Percentiles rank a stretch among this genome's conserved stretches.
phyloP scores from a whole-genome alignment of 108 stramenopile species.

The Parmales sp. region DNA sequence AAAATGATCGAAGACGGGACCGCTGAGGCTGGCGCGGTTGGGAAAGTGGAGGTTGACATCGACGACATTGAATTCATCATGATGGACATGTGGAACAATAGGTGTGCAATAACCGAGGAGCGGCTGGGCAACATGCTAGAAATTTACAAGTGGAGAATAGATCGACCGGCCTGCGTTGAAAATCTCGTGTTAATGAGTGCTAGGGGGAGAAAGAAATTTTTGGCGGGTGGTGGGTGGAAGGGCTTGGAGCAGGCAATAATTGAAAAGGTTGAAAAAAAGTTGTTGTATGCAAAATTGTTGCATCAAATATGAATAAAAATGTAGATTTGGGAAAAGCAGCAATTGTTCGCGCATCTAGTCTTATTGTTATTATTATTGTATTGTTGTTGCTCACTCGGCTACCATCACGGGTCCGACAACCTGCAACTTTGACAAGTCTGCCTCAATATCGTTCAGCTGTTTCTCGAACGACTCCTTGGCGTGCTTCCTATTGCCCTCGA shows the following conservation, averaged over 20 bases:
- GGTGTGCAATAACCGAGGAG: constrained; percentile 61
- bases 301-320: too few species aligned
- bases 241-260: constrained; percentile 9
- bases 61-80: constrained; percentile 78
- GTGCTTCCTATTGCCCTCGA: constrained; percentile 51
- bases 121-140: constrained; percentile 59
- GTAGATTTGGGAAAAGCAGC: too few species aligned
- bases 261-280: not conserved
- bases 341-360: too few species aligned
- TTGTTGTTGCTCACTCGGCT: too few species aligned
- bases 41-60: constrained; percentile 56
- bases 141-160: constrained; percentile 60
- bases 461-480: constrained; percentile 44
- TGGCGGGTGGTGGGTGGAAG: constrained; percentile 30
- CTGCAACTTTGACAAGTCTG: constrained; percentile 47
- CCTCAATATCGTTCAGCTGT: constrained; percentile 53
- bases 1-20: not conserved
- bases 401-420: too few species aligned
- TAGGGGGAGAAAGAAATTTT: constrained; percentile 46
- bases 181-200: constrained; percentile 65
- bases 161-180: constrained; percentile 44
- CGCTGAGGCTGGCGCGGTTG: constrained; percentile 22
- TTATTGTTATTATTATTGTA: too few species aligned
- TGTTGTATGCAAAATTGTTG: too few species aligned
- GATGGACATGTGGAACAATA: constrained; percentile 68